Conservation (phyloP, 352 stramenopile genomes). For the Phytopythium delawarense region DNA sequence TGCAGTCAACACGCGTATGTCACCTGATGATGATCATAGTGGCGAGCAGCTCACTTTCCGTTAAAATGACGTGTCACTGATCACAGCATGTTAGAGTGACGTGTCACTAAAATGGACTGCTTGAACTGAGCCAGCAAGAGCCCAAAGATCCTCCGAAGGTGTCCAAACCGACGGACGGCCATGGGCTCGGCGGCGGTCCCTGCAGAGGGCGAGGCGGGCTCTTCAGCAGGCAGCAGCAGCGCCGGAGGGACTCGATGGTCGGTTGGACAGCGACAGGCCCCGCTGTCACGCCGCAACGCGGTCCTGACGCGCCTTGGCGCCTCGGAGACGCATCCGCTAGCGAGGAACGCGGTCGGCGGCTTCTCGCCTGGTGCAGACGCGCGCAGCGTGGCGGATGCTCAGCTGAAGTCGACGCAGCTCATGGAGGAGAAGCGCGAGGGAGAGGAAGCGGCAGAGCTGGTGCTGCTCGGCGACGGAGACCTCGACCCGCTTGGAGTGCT, state of each 20-base stretch:
- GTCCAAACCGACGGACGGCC: neutral
- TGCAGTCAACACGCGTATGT: neutral
- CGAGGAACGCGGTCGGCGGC: neutral
- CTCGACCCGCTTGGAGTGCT: conserved; percentile 64
- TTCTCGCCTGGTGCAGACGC: neutral
- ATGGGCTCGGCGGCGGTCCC: conserved; percentile 5
- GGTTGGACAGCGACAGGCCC: conserved; percentile 28
- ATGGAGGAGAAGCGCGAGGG: conserved; percentile 3
- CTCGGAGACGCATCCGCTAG: conserved; percentile 47
- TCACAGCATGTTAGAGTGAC: neutral
- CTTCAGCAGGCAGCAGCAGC: neutral
- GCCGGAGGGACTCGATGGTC: conserved; percentile 22
- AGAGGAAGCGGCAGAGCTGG: conserved; percentile 29
- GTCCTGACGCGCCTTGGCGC: conserved; percentile 13
- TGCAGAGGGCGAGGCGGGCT: neutral
- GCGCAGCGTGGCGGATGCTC: neutral
- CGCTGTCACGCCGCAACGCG: conserved; percentile 22
- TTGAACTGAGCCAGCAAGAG: neutral
- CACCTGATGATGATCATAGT: conserved; percentile 7
- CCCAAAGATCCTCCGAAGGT: neutral
- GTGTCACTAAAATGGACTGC: neutral
- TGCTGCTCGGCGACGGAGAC: conserved; percentile 63
- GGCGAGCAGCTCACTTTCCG: too few relatives aligned
- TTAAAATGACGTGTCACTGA: neutral
- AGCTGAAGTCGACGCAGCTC: neutral